Conservation (phyloP, 306 rosid species). For the Cucumis melo region DNA sequence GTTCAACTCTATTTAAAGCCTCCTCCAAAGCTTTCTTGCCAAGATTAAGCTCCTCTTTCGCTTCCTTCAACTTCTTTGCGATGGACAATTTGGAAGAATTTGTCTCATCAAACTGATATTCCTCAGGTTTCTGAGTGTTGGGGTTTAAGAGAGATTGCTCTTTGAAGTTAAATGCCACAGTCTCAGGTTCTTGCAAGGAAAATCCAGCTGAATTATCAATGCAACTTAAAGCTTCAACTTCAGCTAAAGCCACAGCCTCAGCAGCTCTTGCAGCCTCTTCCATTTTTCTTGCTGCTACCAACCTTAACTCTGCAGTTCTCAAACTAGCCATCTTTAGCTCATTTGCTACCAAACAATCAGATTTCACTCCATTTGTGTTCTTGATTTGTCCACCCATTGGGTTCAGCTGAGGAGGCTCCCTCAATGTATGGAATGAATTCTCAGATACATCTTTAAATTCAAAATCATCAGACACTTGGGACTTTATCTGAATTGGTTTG, state of each 20-base stretch:
- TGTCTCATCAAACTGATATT: conserved; percentile 37
- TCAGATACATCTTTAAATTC: conserved; percentile 2
- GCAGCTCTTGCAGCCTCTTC: conserved; percentile 95
- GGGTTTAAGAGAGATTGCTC: conserved; percentile 23
- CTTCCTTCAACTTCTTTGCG: conserved; percentile 59
- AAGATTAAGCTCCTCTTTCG: conserved; percentile 54
- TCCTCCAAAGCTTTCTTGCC: conserved; percentile 60
- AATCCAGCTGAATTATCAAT: conserved; percentile 24
- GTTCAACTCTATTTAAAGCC: conserved; percentile 67
- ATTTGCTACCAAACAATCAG: neutral
- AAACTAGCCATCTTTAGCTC: conserved; percentile 5
- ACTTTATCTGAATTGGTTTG: neutral
- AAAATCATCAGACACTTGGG: neutral
- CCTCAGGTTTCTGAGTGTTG: conserved; percentile 22
- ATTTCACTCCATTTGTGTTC: neutral
- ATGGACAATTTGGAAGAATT: conserved; percentile 37
- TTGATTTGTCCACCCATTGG: neutral
- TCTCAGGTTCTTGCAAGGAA: conserved; percentile 43
- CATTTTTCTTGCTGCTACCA: conserved; percentile 92
- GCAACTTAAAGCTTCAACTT: conserved; percentile 49
- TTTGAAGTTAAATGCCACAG: conserved; percentile 25
- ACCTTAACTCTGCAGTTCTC: conserved; percentile 78
- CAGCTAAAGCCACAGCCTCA: conserved; percentile 89
- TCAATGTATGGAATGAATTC: neutral
- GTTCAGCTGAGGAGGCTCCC: neutral